Conservation (phyloP, 208 protist genomes). For the Crithidia fasciculata region DNA sequence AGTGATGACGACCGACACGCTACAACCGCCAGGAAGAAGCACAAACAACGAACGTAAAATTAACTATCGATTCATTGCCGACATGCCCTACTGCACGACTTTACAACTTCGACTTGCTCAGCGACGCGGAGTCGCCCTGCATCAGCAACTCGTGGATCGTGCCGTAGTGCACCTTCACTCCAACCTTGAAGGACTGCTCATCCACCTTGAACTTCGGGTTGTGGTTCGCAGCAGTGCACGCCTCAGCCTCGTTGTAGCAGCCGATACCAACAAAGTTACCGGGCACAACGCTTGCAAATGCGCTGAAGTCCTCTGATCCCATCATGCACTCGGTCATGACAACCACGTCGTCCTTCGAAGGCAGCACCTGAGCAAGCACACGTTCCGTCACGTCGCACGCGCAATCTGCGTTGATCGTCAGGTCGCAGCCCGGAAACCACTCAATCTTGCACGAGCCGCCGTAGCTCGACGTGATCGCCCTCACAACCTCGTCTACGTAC, state of each 20-base stretch:
- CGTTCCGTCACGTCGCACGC: conserved; percentile 44
- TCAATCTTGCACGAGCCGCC: conserved; percentile 38
- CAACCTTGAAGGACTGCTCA: conserved; percentile 52
- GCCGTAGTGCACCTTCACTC: conserved; percentile 44
- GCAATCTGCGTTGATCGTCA: conserved; percentile 47
- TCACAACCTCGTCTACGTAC: conserved; percentile 37
- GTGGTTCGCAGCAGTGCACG: conserved; percentile 44
- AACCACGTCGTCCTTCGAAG: conserved; percentile 32
- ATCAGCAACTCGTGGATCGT: conserved; percentile 24
- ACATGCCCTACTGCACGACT: too few relatives aligned
- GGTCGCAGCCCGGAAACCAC: conserved; percentile 39
- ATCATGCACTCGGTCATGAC: conserved; percentile 27
- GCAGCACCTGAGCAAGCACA: conserved; percentile 37
- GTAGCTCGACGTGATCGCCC: conserved; percentile 28
- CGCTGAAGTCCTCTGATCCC: conserved; percentile 56
- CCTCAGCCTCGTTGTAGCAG: conserved; percentile 36
- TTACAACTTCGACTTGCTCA: not conserved
- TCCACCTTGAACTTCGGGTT: conserved; percentile 58
- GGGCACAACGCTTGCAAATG: conserved; percentile 39
- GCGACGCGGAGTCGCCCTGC: not conserved
- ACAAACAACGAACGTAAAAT: too few relatives aligned
- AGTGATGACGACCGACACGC: too few relatives aligned
- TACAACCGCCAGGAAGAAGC: too few relatives aligned
- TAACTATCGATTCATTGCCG: too few relatives aligned
- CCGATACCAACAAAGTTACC: conserved; percentile 56